phyloP scores from a whole-genome alignment of 2,329 filamentous ascomycete species.

The Neofusicoccum kwambonambiense region DNA sequence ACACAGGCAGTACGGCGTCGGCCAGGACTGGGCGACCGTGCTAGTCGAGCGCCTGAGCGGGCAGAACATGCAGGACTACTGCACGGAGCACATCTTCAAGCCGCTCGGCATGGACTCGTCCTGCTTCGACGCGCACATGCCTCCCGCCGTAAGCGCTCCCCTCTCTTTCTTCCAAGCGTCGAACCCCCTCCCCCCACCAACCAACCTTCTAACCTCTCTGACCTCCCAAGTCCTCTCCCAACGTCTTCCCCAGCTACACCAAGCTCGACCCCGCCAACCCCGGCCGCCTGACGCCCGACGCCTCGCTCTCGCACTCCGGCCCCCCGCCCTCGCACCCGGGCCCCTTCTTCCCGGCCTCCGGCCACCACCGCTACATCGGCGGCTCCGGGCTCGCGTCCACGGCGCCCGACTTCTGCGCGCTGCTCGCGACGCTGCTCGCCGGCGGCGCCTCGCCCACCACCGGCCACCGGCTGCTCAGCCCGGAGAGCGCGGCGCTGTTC shows the following conservation, averaged over 20 bases:
- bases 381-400: constrained; percentile 25
- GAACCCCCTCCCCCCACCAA: background rate
- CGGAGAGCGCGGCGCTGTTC: no score
- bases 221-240: background rate
- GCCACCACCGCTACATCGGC: constrained; percentile 23
- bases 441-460: no score
- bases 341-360: constrained; percentile 21
- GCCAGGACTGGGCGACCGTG: constrained; percentile 50
- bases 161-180: background rate
- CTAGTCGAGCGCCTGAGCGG: constrained; percentile 46
- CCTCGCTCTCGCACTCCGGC: background rate
- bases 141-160: background rate
- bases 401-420: constrained; percentile 21
- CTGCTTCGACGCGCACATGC: constrained; percentile 19
- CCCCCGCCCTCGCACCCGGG: background rate
- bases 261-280: no score
- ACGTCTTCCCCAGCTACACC: no score
- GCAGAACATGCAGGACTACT: constrained; percentile 31
- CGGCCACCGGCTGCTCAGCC: no score
- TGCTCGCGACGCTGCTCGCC: constrained; percentile 22
- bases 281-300: background rate
- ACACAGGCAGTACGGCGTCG: constrained; percentile 50
- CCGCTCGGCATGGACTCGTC: constrained; percentile 21
- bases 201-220: background rate
- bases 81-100: constrained; percentile 25